These are phyloP conservation scores for Lophiotrema nucula DNA, from an alignment of 495 filamentous ascomycete species.

Conservation along the genomic window DNA sequence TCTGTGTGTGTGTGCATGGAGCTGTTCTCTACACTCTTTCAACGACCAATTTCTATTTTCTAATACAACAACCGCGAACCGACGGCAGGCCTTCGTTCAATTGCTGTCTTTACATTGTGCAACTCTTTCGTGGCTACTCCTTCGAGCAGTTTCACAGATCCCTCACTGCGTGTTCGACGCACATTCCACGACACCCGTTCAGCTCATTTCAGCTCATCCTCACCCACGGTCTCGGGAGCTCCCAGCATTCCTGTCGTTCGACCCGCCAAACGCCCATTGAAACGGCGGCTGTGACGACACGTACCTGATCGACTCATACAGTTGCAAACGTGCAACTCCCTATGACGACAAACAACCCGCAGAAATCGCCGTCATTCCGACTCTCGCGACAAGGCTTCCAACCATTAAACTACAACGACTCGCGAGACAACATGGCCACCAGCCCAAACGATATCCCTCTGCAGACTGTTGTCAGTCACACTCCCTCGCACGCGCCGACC, in stretches of 20 bases:
- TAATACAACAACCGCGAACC: neutral
- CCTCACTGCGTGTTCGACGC: constrained; percentile 24
- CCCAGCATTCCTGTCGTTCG: constrained; percentile 1
- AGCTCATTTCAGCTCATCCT: neutral
- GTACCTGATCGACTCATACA: neutral
- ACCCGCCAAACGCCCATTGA: neutral
- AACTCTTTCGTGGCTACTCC: neutral
- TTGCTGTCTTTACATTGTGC: neutral
- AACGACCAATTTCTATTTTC: neutral
- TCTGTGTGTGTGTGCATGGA: neutral
- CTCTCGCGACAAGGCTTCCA: constrained; percentile 40
- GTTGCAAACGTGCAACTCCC: too few species aligned
- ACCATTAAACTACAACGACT: constrained; percentile 23
- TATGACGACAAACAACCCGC: constrained; percentile 18
- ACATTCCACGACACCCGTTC: constrained; percentile 10
- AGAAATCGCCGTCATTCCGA: constrained; percentile 22
- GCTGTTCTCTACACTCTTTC: neutral
- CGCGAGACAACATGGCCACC: constrained; percentile 24
- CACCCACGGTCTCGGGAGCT: neutral
- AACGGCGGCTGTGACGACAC: constrained; percentile 22
- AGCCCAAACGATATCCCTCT: constrained; percentile 32
- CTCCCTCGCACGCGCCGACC: constrained; percentile 28
- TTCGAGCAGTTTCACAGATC: neutral
- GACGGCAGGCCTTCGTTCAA: constrained; percentile 14
- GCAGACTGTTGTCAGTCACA: constrained; percentile 35